Evolutionary conservation across 2,329 filamentous ascomycete genomes (phyloP), one percentile per base, ranked within the genome.

Genomic region (Xylariaceae sp.): DNA sequence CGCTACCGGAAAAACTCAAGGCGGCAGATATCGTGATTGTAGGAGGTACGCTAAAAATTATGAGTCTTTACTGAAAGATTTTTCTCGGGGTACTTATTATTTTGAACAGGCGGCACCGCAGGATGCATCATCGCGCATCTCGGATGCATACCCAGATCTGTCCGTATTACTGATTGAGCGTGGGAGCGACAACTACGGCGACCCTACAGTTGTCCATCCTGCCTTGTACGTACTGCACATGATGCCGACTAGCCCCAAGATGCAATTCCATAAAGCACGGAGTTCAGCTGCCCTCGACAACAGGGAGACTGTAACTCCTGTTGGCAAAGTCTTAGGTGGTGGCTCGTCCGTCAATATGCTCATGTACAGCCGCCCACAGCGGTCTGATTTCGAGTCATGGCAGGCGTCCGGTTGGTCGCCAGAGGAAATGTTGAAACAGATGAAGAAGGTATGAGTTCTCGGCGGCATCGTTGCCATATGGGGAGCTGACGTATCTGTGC

Each of bases 401-500:
- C 33, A 36, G 33, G n/a, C 33, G 10, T n/a, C 33, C 14, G 33
- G 33, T n/a, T 36, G 33, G 33, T 36, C 33, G 10, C 33, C 33
- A 10, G n/a, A 36, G 10, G 33, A 36, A 14, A 36, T 36, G 33
- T n/a, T 36, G n/a, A 10, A 14, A 10, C 33, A 10, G 7, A 38
- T 46, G n/a, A 46, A 22, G n/a, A 46, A 46, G 33, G 44, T 46
- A 46, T 46, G 10, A 14, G 10, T n/a, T 36, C 10, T n/a, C n/a
- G n/a, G n/a, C n/a, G n/a, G 33, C 33, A 10, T 36, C 14, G 10
- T 36, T n/a, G n/a, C 33, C 14, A 36, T 10, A 36, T 36, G 33
- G 33, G n/a, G 10, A 10, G 33, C 33, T 36, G 10, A 36, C 10
- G 10, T 36, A 36, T 10, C 14, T n/a, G n/a, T 10, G n/a, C 14